Evolutionary conservation across 2,329 filamentous ascomycete species (phyloP), one percentile per base, ranked within the genome.

Genomic region (Seiridium cupressi): DNA sequence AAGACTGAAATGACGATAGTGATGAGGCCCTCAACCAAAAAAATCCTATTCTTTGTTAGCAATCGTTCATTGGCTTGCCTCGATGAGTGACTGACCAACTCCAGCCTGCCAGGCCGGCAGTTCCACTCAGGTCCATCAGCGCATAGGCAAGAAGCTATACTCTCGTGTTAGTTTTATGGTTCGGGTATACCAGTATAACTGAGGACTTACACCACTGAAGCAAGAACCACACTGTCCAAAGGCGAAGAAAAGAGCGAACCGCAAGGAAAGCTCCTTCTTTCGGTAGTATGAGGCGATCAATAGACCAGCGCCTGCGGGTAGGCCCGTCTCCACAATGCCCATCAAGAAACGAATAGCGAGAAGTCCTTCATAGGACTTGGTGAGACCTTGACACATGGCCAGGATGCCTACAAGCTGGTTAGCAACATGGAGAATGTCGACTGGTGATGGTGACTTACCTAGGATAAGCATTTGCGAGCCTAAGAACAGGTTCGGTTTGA

Each of bases 321-420:
- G 71, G 9, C 71, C 72, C 6, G 73, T 72, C 58, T 71, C 72
- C 49, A 38, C 32, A 10, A 64, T 61, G 35, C 73, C 73, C 2
- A 80, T 70, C 48, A 79, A 71, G 60, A 79, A 75, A 1, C 79
- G 69, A 4, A 74, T 68, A 3, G 73, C 72, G 2, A 79, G 66
- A 0, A 81, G 70, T 1, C 76, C 76, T 1, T 66, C 70, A 57
- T 74, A 81, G 38, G 74, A 75, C 3, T 77, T 68, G 0, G 73
- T 71, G 3, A 76, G 53, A 0, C 75, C 76, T 4, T 79, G 73
- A 51, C 64, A 64, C 18, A 68, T 59, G 35, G 72, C 63, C 44
- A 70, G 71, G 2, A 57, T 26, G 26, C 55, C 55, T 57, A 6
- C 9, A 18, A n/a, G 13, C 13, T 36, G 11, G 13, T 53, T 36